Percentiles rank a stretch among this genome's conserved stretches.
These are phyloP conservation scores for Prosopis cineraria DNA, from an alignment of 306 rosid species.

Conservation along the genomic window DNA sequence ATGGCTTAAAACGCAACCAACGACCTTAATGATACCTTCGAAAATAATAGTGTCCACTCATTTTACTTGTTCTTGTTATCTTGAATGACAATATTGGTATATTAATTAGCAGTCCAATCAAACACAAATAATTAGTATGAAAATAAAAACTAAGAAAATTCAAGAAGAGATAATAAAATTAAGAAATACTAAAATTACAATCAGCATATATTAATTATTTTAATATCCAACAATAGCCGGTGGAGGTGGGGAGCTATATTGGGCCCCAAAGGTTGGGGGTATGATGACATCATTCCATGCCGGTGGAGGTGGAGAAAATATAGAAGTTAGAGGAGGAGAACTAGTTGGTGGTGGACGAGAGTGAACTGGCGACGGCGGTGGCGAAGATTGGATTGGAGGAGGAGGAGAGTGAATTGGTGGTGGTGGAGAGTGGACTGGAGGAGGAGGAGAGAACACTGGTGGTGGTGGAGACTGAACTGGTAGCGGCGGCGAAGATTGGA, in stretches of 20 bases:
- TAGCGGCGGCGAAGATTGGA: neutral
- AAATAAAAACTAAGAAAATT: neutral
- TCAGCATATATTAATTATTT: slow-evolving; percentile 19
- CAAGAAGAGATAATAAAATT: neutral
- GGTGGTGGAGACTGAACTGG: slow-evolving; percentile 31
- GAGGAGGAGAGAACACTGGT: neutral
- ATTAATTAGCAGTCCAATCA: neutral
- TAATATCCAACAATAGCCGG: slow-evolving; percentile 60
- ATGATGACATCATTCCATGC: slow-evolving; percentile 41
- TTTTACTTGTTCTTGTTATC: neutral
- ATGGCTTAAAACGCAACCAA: no score
- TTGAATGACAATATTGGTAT: neutral
- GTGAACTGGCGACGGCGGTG: neutral
- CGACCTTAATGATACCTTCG: neutral
- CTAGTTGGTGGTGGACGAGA: neutral
- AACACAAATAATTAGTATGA: neutral
- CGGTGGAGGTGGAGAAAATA: slow-evolving; percentile 15
- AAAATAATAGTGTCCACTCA: neutral
- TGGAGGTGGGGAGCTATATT: slow-evolving; percentile 71
- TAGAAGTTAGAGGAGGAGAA: neutral
- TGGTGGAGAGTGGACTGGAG: neutral
- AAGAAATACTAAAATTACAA: neutral
- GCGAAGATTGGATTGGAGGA: neutral
- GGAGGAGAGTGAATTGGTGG: neutral
- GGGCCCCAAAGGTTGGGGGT: slow-evolving; percentile 53